phyloP scores from a whole-genome alignment of 2,329 filamentous ascomycete species.

The Amesomyces nigricolor region DNA sequence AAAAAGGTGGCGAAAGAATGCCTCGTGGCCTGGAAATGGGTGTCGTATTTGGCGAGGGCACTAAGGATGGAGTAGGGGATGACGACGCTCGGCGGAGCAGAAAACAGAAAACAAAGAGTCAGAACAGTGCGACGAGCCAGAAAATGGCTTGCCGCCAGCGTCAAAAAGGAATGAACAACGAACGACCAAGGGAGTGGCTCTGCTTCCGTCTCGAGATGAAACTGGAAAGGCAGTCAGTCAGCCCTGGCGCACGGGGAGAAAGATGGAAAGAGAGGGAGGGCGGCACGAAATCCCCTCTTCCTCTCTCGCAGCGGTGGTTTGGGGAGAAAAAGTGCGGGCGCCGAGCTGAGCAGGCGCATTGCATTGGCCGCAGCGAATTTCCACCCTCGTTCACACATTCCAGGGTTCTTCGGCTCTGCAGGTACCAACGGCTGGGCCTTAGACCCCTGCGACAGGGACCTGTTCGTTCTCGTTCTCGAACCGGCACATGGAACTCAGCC shows the following conservation, averaged over 20 bases:
- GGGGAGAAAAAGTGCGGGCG: slow-evolving; percentile 12
- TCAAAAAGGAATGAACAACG: background rate
- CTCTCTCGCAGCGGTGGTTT: background rate
- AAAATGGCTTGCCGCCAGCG: background rate
- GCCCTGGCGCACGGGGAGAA: slow-evolving; percentile 2
- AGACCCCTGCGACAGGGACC: slow-evolving; percentile 12
- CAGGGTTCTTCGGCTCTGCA: slow-evolving; percentile 3
- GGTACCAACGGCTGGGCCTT: slow-evolving; percentile 1
- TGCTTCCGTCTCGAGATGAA: slow-evolving; percentile 19
- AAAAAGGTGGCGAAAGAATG: background rate
- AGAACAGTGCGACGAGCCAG: background rate
- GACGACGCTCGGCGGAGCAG: background rate
- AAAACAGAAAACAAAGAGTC: slow-evolving; percentile 1
- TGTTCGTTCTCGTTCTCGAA: background rate
- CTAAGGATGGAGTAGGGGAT: background rate
- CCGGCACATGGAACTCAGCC: background rate
- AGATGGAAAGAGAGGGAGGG: background rate
- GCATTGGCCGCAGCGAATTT: slow-evolving; percentile 14
- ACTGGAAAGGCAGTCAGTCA: slow-evolving; percentile 14
- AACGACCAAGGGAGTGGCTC: slow-evolving; percentile 16
- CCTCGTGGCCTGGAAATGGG: background rate
- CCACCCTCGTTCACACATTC: slow-evolving; percentile 2
- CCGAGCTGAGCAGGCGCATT: slow-evolving; percentile 3
- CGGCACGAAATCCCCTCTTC: background rate
- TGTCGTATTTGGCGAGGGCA: background rate